Evolutionary conservation across 2,329 filamentous ascomycete genomes (phyloP), one percentile per base, ranked within the genome.

Genomic region (Trichoderma arundinaceum): DNA sequence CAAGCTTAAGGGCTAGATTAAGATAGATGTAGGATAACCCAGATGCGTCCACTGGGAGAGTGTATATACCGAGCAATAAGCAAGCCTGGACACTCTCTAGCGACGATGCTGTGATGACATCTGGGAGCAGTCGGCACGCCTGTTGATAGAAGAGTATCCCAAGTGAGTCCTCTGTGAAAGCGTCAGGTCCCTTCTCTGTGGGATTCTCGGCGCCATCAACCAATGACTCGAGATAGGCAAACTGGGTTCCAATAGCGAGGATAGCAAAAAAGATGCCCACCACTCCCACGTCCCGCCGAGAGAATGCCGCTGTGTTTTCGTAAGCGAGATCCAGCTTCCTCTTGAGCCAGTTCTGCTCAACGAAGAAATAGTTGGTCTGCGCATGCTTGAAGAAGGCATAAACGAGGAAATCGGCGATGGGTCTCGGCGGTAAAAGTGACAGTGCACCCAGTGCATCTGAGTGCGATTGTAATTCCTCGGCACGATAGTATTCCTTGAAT

Each of bases 1-100:
- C 85, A 66, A 87, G 75, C 66, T 85, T 86, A 48, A 86, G 75
- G 1, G 83, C 83, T 12, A 87, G 72, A 7, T 83, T 84, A 53
- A 86, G 77, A 68, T 87, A 87, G 2, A 83, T 84, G 68, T 86
- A 87, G 2, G 82, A 82, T 19, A 87, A 72, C 0, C 84, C 85
- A 1, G 83, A 84, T 0, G 84, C 82, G 70, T 87, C 84, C 0
- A 86, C 76, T 0, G 85, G 84, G 6, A 87, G 74, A 1, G 83
- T 77, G 68, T 86, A 87, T 9, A 85, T 80, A 2, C 83, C 84
- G 13, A 87, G 81, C 22, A 87, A 75, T 7, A 87, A 72, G 64
- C 83, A 86, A 1, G 84, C 85, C 70, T 87, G 85, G 0, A 87
- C 84, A 68, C 84, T 86, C 69, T 86, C 81, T 10, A 86, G 76